A percentile compares a stretch with the other conserved stretches of the same genome.
phyloP scores from a whole-genome alignment of 1,139 yeast genomes.

The Hanseniaspora sp. region DNA sequence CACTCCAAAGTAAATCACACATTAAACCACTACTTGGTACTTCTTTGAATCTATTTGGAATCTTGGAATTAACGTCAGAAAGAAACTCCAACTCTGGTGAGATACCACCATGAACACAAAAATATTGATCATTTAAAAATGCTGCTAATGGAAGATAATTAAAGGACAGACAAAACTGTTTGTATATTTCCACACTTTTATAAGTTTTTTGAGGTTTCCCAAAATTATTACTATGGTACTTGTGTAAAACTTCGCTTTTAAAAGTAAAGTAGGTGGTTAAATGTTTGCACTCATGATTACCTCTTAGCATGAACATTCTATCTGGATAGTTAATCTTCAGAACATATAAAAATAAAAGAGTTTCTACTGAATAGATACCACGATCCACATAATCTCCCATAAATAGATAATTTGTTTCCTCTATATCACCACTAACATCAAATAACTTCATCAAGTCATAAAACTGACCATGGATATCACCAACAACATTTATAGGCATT shows the following conservation, averaged over 20 bases:
- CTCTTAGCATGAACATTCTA: constrained; percentile 74
- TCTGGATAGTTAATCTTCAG: constrained; percentile 68
- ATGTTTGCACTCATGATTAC: constrained; percentile 93
- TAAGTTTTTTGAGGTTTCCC: not conserved
- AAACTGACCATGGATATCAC: constrained; percentile 93
- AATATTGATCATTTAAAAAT: constrained; percentile 83
- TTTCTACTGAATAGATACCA: constrained; percentile 85
- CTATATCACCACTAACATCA: constrained; percentile 91
- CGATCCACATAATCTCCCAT: constrained; percentile 95
- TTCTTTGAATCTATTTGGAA: constrained; percentile 68
- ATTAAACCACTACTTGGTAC: constrained; percentile 90
- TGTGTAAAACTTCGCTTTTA: constrained; percentile 81
- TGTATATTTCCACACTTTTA: constrained; percentile 41
- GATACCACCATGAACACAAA: constrained; percentile 96
- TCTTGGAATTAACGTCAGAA: constrained; percentile 48
- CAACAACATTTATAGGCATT: constrained; percentile 93
- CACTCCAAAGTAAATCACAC: constrained; percentile 96
- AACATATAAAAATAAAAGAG: constrained; percentile 68
- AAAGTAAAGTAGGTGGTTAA: constrained; percentile 90
- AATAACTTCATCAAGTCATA: constrained; percentile 82
- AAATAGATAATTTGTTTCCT: constrained; percentile 63
- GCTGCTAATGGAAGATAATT: constrained; percentile 89
- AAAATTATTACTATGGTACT: constrained; percentile 41
- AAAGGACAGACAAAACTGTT: constrained; percentile 67
- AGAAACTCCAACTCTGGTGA: constrained; percentile 71